These are phyloP conservation scores for Abelmoschus esculentus DNA, from an alignment of 345 rosid species.

Conservation along the genomic window DNA sequence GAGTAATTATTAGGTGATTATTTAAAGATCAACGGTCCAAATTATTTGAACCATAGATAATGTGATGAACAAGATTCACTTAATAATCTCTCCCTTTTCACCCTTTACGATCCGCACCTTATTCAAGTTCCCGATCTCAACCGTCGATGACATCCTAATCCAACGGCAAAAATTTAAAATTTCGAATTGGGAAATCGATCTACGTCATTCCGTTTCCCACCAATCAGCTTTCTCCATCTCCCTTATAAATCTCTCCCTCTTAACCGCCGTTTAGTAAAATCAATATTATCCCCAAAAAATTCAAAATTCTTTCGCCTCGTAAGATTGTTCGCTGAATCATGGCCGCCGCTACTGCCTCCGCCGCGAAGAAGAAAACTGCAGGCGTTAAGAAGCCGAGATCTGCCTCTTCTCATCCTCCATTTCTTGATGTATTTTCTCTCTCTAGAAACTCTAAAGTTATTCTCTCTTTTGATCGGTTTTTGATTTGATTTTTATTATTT, in stretches of 20 bases:
- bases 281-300: no score
- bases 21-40: no score
- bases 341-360: background rate
- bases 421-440: conserved; percentile 30
- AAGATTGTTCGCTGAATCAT: background rate
- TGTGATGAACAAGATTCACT: no score
- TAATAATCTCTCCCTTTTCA: no score
- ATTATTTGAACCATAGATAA: no score
- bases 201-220: conserved; percentile 10
- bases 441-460: background rate
- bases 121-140: background rate
- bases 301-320: background rate
- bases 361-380: conserved; percentile 19
- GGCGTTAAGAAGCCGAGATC: conserved; percentile 25
- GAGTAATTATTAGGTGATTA: no score
- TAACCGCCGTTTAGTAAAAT: background rate
- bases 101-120: background rate
- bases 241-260: conserved; percentile 2
- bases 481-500: background rate
- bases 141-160: conserved; percentile 17
- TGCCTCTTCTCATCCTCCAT: conserved; percentile 40
- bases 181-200: background rate
- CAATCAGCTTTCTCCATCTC: conserved; percentile 22
- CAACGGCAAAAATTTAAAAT: conserved; percentile 20
- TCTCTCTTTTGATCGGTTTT: no score